Conservation (phyloP, 495 filamentous ascomycete genomes). For the Aspergillus nanangensis region DNA sequence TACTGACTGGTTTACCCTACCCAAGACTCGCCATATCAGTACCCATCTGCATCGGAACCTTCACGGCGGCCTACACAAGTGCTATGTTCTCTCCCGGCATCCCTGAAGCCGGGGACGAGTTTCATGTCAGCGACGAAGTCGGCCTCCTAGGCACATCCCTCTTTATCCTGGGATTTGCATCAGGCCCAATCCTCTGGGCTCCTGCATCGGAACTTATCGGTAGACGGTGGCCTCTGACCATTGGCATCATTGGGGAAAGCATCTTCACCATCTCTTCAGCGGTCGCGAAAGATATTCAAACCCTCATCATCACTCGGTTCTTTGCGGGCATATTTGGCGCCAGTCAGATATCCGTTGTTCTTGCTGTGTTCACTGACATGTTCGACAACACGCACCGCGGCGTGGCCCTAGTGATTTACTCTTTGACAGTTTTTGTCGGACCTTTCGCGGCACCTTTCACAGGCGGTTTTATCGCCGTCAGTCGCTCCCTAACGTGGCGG, state of each 20-base stretch:
- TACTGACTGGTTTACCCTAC: too few species aligned
- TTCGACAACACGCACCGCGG: slow-evolving; percentile 32
- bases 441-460: slow-evolving; percentile 33
- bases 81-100: not conserved
- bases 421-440: slow-evolving; percentile 32
- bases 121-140: not conserved
- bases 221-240: slow-evolving; percentile 32
- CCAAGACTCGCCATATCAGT: not conserved
- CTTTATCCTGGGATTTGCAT: not conserved
- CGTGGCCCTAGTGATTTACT: slow-evolving; percentile 35
- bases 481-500: slow-evolving; percentile 26
- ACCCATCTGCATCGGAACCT: not conserved
- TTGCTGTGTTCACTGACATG: slow-evolving; percentile 37
- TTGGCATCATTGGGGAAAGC: slow-evolving; percentile 37
- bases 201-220: slow-evolving; percentile 1
- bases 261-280: slow-evolving; percentile 46
- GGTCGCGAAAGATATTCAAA: slow-evolving; percentile 48
- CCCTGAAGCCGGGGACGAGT: not conserved
- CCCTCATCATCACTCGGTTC: slow-evolving; percentile 36
- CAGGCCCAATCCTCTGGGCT: slow-evolving; percentile 1
- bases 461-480: slow-evolving; percentile 26
- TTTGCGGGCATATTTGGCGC: slow-evolving; percentile 37
- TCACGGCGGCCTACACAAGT: not conserved
- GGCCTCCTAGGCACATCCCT: not conserved
- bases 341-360: slow-evolving; percentile 32